These are phyloP conservation scores for Pelargonium cotyledonis DNA, from an alignment of 441 rosid species.

Conservation along the genomic window DNA sequence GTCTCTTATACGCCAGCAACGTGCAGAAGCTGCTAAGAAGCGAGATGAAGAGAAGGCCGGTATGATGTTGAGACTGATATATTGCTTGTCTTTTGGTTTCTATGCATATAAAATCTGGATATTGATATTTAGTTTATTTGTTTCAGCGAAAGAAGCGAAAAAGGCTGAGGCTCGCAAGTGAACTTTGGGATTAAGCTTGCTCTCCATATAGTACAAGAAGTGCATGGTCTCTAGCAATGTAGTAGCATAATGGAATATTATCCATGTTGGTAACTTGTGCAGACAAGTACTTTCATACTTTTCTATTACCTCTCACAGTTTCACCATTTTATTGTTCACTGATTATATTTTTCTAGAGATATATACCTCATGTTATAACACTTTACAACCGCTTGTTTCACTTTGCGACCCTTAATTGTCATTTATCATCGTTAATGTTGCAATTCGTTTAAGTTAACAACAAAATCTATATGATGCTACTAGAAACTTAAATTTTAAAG, in stretches of 20 bases:
- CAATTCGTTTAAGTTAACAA: too few relatives aligned
- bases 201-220: constrained; percentile 9
- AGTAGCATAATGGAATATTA: constrained; percentile 4
- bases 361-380: too few relatives aligned
- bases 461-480: too few relatives aligned
- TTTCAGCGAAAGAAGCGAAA: constrained; percentile 76
- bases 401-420: too few relatives aligned
- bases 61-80: background rate
- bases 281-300: background rate
- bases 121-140: constrained; percentile 10
- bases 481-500: too few relatives aligned
- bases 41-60: constrained; percentile 85
- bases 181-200: constrained; percentile 13
- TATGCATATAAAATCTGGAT: background rate
- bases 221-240: background rate
- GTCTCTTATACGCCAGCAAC: constrained; percentile 75
- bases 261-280: constrained; percentile 4
- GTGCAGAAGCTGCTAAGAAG: constrained; percentile 86
- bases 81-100: background rate
- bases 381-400: too few relatives aligned
- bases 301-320: background rate
- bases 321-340: constrained; percentile 13
- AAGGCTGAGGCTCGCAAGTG: constrained; percentile 70
- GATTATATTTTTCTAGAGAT: too few relatives aligned
- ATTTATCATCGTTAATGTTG: too few relatives aligned